Conservation (phyloP, 2,329 filamentous ascomycete genomes). For the Leptosphaerulina australis region DNA sequence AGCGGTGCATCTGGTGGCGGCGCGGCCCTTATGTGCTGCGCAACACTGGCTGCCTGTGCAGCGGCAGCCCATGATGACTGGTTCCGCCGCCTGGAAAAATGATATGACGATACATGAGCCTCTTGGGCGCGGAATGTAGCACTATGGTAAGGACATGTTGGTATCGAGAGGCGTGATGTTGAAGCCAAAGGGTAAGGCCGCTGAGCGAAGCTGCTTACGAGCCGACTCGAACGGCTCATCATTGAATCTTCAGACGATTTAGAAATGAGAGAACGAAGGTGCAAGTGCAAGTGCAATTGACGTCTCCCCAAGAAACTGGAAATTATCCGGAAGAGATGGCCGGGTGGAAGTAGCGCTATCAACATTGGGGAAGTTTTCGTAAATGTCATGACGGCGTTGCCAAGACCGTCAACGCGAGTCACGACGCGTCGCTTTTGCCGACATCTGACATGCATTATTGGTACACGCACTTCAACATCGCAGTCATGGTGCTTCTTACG, state of each 20-base stretch:
- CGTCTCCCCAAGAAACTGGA: constrained; percentile 13
- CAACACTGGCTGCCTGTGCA: constrained; percentile 58
- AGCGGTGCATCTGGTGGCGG: constrained; percentile 68
- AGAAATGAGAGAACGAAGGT: not conserved
- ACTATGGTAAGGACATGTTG: constrained; percentile 32
- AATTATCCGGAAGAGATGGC: constrained; percentile 10
- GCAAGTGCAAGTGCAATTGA: constrained; percentile 34
- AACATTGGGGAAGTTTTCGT: constrained; percentile 29
- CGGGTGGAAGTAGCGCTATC: constrained; percentile 18
- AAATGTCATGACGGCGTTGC: constrained; percentile 38
- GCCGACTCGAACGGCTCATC: constrained; percentile 46
- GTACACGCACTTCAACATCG: not conserved
- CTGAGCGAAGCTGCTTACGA: constrained; percentile 41
- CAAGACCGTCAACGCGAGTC: constrained; percentile 16
- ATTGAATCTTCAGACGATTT: constrained; percentile 25
- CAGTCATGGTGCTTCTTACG: constrained; percentile 75
- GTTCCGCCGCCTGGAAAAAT: constrained; percentile 53
- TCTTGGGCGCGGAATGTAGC: constrained; percentile 8
- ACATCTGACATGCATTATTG: constrained; percentile 44
- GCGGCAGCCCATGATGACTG: constrained; percentile 78
- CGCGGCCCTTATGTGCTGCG: constrained; percentile 72
- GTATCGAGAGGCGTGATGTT: constrained; percentile 26
- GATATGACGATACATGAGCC: constrained; percentile 28
- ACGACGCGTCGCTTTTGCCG: constrained; percentile 3
- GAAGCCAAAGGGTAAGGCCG: constrained; percentile 10